phyloP scores from a whole-genome alignment of 495 filamentous ascomycete genomes.

The Hapsidospora chrysogenum region DNA sequence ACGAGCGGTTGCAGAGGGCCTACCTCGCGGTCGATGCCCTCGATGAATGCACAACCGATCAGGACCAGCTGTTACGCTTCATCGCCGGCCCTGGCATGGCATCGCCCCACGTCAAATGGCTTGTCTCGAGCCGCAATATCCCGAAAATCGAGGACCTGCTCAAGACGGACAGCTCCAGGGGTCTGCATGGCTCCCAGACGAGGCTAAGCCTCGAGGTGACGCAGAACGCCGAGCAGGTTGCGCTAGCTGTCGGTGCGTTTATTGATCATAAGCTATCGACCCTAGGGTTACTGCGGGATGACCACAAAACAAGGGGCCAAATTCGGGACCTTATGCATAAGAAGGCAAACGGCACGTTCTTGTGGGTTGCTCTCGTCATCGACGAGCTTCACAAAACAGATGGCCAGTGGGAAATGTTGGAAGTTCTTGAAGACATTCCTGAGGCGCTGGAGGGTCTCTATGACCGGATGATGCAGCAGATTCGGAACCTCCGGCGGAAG shows the following conservation, averaged over 20 bases:
- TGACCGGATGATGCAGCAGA: slow-evolving; percentile 6
- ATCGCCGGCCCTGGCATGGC: neutral
- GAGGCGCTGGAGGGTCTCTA: slow-evolving; percentile 6
- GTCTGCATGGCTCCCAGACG: neutral
- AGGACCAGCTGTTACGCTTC: neutral
- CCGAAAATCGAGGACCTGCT: too few relatives aligned
- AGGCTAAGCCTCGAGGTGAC: neutral
- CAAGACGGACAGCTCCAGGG: neutral
- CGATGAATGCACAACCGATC: slow-evolving; percentile 1
- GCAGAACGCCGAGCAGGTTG: neutral
- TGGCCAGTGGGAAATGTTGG: neutral
- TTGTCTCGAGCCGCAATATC: neutral
- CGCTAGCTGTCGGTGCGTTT: neutral
- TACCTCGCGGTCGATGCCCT: slow-evolving; percentile 17
- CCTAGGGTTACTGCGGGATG: neutral
- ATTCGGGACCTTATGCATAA: slow-evolving; percentile 3
- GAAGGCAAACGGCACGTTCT: slow-evolving; percentile 12
- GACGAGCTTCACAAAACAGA: slow-evolving; percentile 7
- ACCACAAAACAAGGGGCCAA: too few relatives aligned
- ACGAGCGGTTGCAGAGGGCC: slow-evolving; percentile 6
- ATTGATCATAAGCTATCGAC: neutral
- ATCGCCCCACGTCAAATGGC: neutral
- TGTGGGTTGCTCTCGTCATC: slow-evolving; percentile 14
- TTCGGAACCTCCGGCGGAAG: neutral
- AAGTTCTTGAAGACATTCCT: slow-evolving; percentile 2